Evolutionary conservation across 768 basidiomycete genomes (phyloP).

Genomic region (Podaxis sp.): DNA sequence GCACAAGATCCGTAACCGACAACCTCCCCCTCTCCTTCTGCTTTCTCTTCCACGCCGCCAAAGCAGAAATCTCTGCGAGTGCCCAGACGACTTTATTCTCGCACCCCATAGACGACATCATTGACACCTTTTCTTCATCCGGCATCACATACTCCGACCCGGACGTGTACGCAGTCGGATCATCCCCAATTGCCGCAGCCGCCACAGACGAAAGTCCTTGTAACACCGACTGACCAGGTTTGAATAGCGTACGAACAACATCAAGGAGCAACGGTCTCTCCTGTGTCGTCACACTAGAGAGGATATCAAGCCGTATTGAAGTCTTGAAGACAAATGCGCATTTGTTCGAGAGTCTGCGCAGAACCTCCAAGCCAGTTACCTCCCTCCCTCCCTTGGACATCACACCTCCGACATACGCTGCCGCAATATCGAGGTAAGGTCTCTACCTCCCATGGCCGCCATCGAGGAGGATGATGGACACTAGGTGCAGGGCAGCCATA

Average conservation of each 20-base stretch:
- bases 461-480: conserved; percentile 76
- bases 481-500: conserved; percentile 73
- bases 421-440: conserved; percentile 62
- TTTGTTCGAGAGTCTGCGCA: conserved; percentile 43
- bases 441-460: conserved; percentile 74
- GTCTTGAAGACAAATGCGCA: conserved; percentile 78
- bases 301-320: conserved; percentile 85
- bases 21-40: conserved; percentile 51
- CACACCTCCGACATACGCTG: conserved; percentile 55
- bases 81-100: conserved; percentile 78
- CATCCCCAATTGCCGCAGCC: neutral
- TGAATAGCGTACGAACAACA: conserved; percentile 58
- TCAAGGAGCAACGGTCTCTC: conserved; percentile 54
- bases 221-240: conserved; percentile 43
- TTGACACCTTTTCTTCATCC: conserved; percentile 44
- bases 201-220: conserved; percentile 25
- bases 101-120: conserved; percentile 85
- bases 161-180: neutral
- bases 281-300: conserved; percentile 69
- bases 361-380: conserved; percentile 42
- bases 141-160: neutral
- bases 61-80: conserved; percentile 67
- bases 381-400: conserved; percentile 44
- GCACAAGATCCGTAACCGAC: conserved; percentile 60
- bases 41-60: conserved; percentile 65